Percentiles rank a stretch among this genome's conserved stretches.
These are phyloP conservation scores for Letharia columbiana DNA, from an alignment of 495 filamentous ascomycete genomes.

Conservation along the genomic window DNA sequence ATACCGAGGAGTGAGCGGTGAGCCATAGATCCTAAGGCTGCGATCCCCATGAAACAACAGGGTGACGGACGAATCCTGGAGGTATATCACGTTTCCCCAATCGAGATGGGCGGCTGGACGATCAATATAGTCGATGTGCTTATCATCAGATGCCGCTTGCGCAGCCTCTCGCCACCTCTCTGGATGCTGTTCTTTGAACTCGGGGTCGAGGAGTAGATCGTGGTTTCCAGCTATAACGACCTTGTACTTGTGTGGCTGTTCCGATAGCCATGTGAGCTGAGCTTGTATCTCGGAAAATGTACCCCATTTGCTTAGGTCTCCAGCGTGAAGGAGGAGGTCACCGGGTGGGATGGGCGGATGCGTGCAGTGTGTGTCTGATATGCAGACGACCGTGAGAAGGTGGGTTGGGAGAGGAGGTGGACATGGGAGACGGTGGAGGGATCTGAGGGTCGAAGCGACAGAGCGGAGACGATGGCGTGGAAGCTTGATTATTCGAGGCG, in stretches of 20 bases:
- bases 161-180: constrained; percentile 1
- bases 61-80: constrained; percentile 49
- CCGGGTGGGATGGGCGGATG: constrained; percentile 60
- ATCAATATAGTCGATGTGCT: neutral
- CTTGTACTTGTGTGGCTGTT: constrained; percentile 67
- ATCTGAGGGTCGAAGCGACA: neutral
- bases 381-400: constrained; percentile 53
- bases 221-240: constrained; percentile 82
- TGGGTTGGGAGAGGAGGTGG: neutral
- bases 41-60: constrained; percentile 39
- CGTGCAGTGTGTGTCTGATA: constrained; percentile 81
- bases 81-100: constrained; percentile 50
- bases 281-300: constrained; percentile 61
- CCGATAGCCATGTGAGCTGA: constrained; percentile 67
- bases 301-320: constrained; percentile 70
- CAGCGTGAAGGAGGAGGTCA: constrained; percentile 81
- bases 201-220: constrained; percentile 66
- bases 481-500: constrained; percentile 2
- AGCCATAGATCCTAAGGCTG: constrained; percentile 41
- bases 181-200: constrained; percentile 7
- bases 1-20: neutral
- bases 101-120: constrained; percentile 29
- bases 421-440: constrained; percentile 2
- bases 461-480: constrained; percentile 6
- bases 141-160: neutral